phyloP scores from a whole-genome alignment of 805 yeast genomes.

The Zygosaccharomyces bisporus region DNA sequence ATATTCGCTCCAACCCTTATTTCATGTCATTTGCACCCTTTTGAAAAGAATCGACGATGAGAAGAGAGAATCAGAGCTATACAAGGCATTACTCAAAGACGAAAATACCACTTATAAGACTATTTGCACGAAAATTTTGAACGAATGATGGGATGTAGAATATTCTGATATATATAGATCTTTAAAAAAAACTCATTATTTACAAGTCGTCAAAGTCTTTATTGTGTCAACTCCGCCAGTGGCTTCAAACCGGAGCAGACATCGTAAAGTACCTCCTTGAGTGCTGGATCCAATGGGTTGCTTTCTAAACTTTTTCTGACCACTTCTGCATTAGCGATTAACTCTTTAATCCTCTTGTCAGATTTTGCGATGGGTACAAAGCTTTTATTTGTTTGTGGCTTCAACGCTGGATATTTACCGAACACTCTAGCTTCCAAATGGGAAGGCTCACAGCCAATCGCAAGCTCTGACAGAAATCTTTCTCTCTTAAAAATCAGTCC shows the following conservation, averaged over 20 bases:
- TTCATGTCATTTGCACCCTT: constrained; percentile 17
- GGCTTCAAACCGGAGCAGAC: constrained; percentile 35
- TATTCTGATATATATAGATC: background rate
- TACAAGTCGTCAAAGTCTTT: constrained; percentile 3
- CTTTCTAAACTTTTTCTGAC: constrained; percentile 28
- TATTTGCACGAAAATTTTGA: background rate
- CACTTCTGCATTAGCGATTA: constrained; percentile 21
- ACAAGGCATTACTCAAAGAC: constrained; percentile 25
- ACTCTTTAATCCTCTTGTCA: constrained; percentile 17
- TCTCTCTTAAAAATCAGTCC: constrained; percentile 27
- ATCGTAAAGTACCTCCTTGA: constrained; percentile 23
- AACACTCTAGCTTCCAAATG: constrained; percentile 18
- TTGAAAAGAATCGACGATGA: constrained; percentile 13
- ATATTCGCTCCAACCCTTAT: constrained; percentile 15
- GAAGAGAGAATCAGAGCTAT: constrained; percentile 14
- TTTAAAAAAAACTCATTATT: constrained; percentile 3
- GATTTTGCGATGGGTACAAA: constrained; percentile 20
- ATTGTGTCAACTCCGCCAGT: constrained; percentile 23
- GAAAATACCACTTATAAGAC: constrained; percentile 11
- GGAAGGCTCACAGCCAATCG: constrained; percentile 13
- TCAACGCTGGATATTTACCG: constrained; percentile 24
- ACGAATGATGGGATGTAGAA: constrained; percentile 2
- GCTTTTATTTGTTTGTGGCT: constrained; percentile 10
- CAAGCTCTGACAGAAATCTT: constrained; percentile 24
- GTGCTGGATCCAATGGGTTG: constrained; percentile 15